These are phyloP conservation scores for Sutorius eximius DNA, from an alignment of 1,284 basidiomycete species.

Conservation along the genomic window DNA sequence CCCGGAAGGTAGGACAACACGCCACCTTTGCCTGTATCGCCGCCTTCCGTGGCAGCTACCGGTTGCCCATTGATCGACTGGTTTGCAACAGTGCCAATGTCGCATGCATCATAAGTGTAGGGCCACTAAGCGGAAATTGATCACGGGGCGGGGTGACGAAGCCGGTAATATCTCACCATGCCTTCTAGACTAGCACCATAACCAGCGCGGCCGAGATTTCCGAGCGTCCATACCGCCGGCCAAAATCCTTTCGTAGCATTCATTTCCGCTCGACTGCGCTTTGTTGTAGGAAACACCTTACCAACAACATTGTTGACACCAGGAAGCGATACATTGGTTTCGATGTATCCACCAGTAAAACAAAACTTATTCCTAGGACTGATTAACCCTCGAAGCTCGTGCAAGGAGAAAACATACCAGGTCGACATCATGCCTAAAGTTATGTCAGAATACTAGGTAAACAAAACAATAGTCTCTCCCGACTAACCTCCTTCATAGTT, in stretches of 20 bases:
- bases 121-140: slow-evolving; percentile 39
- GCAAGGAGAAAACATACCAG: slow-evolving; percentile 26
- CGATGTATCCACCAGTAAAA: slow-evolving; percentile 69
- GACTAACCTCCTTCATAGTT: slow-evolving; percentile 55
- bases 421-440: slow-evolving; percentile 38
- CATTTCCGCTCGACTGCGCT: neutral
- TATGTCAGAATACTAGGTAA: slow-evolving; percentile 12
- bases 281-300: slow-evolving; percentile 29
- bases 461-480: too few relatives aligned
- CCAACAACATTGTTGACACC: slow-evolving; percentile 56
- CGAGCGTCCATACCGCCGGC: slow-evolving; percentile 66
- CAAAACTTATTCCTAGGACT: slow-evolving; percentile 72
- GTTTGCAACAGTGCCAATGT: slow-evolving; percentile 59
- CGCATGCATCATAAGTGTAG: slow-evolving; percentile 50
- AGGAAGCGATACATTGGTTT: slow-evolving; percentile 63
- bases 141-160: neutral
- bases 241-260: slow-evolving; percentile 44
- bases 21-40: slow-evolving; percentile 35
- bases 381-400: slow-evolving; percentile 6
- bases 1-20: slow-evolving; percentile 53
- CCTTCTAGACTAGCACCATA: slow-evolving; percentile 42
- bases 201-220: slow-evolving; percentile 66
- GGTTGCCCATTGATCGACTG: slow-evolving; percentile 45
- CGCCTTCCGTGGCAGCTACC: slow-evolving; percentile 39
- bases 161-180: slow-evolving; percentile 28